Conservation (phyloP, 2,329 filamentous ascomycete genomes). For the Aspergillus amoenus region DNA sequence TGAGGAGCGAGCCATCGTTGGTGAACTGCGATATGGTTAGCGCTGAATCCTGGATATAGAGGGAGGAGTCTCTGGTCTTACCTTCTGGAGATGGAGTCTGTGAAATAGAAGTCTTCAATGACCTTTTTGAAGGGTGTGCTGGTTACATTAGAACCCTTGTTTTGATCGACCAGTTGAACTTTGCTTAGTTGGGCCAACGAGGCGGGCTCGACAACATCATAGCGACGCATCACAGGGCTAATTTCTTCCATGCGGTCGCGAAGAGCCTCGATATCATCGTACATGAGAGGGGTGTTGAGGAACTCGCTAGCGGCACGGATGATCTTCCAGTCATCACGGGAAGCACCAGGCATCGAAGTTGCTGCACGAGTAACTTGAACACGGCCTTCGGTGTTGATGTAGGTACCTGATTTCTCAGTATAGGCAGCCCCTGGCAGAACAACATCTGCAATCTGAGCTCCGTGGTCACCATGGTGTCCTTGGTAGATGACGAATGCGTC, state of each 20-base stretch:
- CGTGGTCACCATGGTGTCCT: slow-evolving; percentile 93
- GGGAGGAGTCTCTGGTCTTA: slow-evolving; percentile 47
- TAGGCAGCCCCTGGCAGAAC: slow-evolving; percentile 93
- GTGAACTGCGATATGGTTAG: slow-evolving; percentile 62
- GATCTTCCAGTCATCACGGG: slow-evolving; percentile 98
- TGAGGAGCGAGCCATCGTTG: slow-evolving; percentile 97
- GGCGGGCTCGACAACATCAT: slow-evolving; percentile 85
- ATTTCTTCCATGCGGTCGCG: slow-evolving; percentile 95
- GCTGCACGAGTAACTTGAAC: slow-evolving; percentile 92
- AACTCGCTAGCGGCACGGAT: slow-evolving; percentile 91
- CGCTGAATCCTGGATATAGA: not conserved
- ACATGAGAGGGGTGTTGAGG: slow-evolving; percentile 80
- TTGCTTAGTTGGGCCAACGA: slow-evolving; percentile 76
- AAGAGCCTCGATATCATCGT: slow-evolving; percentile 86
- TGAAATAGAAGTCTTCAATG: slow-evolving; percentile 98
- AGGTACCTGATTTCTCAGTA: slow-evolving; percentile 94
- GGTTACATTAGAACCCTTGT: slow-evolving; percentile 78
- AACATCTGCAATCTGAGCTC: slow-evolving; percentile 89
- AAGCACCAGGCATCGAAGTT: slow-evolving; percentile 81
- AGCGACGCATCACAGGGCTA: slow-evolving; percentile 81
- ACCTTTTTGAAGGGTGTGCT: slow-evolving; percentile 76
- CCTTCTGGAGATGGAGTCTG: slow-evolving; percentile 95
- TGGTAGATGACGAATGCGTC: slow-evolving; percentile 97
- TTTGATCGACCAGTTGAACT: slow-evolving; percentile 93
- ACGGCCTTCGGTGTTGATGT: slow-evolving; percentile 96